phyloP scores from a whole-genome alignment of 768 basidiomycete genomes.

The Scleroderma citrinum region DNA sequence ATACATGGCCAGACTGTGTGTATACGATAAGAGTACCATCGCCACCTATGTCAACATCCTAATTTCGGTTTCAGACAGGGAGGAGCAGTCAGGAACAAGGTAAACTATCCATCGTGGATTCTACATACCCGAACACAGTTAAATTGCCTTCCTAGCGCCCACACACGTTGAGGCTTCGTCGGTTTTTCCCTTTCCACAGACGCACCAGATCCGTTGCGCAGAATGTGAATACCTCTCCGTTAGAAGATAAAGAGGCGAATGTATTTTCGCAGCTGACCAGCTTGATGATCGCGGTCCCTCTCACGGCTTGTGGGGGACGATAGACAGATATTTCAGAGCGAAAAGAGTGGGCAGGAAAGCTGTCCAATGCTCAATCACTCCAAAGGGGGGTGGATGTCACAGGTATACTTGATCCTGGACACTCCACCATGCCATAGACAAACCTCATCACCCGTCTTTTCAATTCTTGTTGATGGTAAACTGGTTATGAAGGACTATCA shows the following conservation, averaged over 20 bases:
- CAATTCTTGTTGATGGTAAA: too few relatives aligned
- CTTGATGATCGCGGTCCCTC: slow-evolving; percentile 69
- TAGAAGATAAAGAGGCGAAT: slow-evolving; percentile 77
- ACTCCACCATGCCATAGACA: slow-evolving; percentile 75
- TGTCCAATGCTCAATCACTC: slow-evolving; percentile 17
- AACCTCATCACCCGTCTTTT: slow-evolving; percentile 74
- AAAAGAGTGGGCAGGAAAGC: slow-evolving; percentile 75
- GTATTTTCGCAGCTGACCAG: slow-evolving; percentile 71
- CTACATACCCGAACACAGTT: slow-evolving; percentile 66
- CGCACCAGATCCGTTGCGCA: slow-evolving; percentile 24
- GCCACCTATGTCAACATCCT: slow-evolving; percentile 85
- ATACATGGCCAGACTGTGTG: slow-evolving; percentile 93
- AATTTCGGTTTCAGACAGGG: not conserved
- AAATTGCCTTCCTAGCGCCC: slow-evolving; percentile 84
- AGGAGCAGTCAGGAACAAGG: too few relatives aligned
- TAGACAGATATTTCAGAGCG: slow-evolving; percentile 73
- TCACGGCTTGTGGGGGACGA: slow-evolving; percentile 71
- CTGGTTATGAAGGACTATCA: too few relatives aligned
- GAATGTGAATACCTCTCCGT: slow-evolving; percentile 92
- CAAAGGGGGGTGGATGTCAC: not conserved
- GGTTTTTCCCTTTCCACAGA: slow-evolving; percentile 28
- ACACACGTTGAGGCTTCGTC: slow-evolving; percentile 83
- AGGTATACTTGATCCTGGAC: slow-evolving; percentile 64
- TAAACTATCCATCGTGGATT: too few relatives aligned
- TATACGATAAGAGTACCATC: slow-evolving; percentile 89